A percentile compares a stretch with the other conserved stretches of the same genome.
Evolutionary conservation across 176 grass and related monocot species (phyloP).

Genomic region (Leersia perrieri): DNA sequence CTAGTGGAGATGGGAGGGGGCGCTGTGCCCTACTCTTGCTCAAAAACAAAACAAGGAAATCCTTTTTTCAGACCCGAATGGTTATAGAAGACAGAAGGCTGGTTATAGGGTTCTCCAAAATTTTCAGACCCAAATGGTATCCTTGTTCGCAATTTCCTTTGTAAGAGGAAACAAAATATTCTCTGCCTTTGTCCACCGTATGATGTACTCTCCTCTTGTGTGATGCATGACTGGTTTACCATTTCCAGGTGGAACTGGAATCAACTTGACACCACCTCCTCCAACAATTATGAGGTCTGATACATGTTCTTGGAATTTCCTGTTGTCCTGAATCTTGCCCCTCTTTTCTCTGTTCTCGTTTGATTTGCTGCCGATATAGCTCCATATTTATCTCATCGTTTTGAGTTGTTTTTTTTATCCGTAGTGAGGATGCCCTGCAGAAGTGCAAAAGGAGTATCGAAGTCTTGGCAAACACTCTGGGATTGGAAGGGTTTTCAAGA

Average conservation of each 20-base stretch:
- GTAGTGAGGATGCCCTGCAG: slow-evolving; percentile 62
- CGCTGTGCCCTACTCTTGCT: no score
- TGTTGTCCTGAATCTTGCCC: neutral
- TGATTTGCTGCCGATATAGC: neutral
- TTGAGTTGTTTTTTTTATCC: neutral
- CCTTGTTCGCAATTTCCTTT: neutral
- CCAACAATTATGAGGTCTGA: slow-evolving; percentile 70
- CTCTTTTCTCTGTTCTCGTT: neutral
- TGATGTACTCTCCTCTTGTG: neutral
- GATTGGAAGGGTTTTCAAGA: slow-evolving; percentile 82
- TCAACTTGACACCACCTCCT: slow-evolving; percentile 95
- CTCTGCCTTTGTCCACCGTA: neutral
- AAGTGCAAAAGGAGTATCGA: slow-evolving; percentile 72
- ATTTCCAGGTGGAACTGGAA: slow-evolving; percentile 88
- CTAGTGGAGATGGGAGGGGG: no score
- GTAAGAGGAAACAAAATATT: neutral
- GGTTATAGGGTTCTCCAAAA: neutral
- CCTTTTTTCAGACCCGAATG: no score
- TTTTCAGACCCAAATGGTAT: neutral
- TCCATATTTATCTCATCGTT: neutral
- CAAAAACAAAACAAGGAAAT: no score
- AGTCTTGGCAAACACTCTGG: slow-evolving; percentile 58
- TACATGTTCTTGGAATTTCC: neutral
- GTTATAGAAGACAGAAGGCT: no score
- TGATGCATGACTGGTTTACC: neutral